Base-by-base conservation (phyloP, 495 filamentous ascomycete genomes). In the Penicillium daleae region DNA sequence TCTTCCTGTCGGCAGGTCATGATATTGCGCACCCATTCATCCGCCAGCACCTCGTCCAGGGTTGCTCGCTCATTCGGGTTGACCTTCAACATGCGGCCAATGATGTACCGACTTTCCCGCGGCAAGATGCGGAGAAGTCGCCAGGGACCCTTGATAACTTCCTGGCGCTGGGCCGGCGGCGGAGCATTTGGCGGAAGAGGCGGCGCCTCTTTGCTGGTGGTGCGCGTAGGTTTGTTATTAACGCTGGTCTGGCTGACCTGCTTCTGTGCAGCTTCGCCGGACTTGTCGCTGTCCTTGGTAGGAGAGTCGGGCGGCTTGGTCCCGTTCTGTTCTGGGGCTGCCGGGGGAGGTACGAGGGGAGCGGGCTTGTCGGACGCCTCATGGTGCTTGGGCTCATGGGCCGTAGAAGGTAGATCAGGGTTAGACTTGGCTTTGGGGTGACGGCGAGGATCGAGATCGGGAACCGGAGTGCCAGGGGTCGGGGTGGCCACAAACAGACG, bases 81-180 rank as follows among this genome's bases (percentile, higher is more conserved):
- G 42, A 97, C 80, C 67, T 96, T 93, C 52, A 99, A 82, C 95
- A 99, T 99, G 44, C 90, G 85, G 24, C 90, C 89, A 56, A 99
- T 92, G 61, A 99, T 91, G 67, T 92, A 87, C 31, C 95, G 82
- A 57, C 87, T 96, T 76, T 98, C 95, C 62, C 95, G 85, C 9
- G 95, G 95, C 4, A 99, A 84, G 7, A 98, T 83, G 54, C 95
- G 86, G n/a, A 99, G 83, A 59, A 99, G 83, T 40, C 95, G 87
- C 90, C 93, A 96, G 12, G 96, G 96, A 0, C 95, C 95, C 69
- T 92, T 92, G 68, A 97, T 92, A 3, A 92, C 85, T 66, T 93
- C 89, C 59, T 78, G 79, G n/a, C 77, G 79, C 66, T 86, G 89
- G 54, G 66, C 72, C 22, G 76, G 65, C 32, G 62, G 63, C 48